phyloP scores from a whole-genome alignment of 2,329 filamentous ascomycete species.

The Pseudopyrenochaeta lycopersici region DNA sequence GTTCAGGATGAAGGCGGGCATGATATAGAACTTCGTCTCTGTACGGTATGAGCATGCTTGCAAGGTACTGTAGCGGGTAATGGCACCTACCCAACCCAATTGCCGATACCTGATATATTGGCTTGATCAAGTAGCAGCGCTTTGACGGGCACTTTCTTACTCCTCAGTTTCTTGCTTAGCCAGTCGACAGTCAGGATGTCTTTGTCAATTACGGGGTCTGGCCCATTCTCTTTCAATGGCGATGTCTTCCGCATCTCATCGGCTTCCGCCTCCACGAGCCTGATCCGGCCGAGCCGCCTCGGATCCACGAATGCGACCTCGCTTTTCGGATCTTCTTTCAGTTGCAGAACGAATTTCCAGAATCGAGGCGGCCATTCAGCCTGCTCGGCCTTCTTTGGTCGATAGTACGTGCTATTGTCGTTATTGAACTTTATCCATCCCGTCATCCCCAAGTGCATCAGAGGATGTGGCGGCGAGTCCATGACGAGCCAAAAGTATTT shows the following conservation, averaged over 20 bases:
- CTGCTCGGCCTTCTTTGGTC: conserved; percentile 65
- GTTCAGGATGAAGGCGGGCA: conserved; percentile 87
- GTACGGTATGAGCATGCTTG: background rate
- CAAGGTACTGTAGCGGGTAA: background rate
- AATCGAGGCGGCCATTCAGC: conserved; percentile 87
- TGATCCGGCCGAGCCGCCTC: conserved; percentile 79
- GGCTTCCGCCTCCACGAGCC: conserved; percentile 82
- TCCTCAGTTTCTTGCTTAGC: conserved; percentile 73
- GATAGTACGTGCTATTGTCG: conserved; percentile 82
- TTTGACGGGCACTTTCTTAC: conserved; percentile 87
- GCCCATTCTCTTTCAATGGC: conserved; percentile 90
- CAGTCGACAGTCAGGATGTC: conserved; percentile 80
- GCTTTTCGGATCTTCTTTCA: conserved; percentile 67
- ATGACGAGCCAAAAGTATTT: conserved; percentile 97
- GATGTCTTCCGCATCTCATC: conserved; percentile 77
- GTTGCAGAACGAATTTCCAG: conserved; percentile 84
- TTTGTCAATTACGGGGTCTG: conserved; percentile 87
- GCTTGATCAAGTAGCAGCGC: conserved; percentile 87
- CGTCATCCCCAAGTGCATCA: conserved; percentile 82
- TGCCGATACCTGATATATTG: conserved; percentile 90
- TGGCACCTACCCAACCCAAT: conserved; percentile 88
- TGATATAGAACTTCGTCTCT: conserved; percentile 90
- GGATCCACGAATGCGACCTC: conserved; percentile 84
- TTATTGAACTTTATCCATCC: conserved; percentile 90
- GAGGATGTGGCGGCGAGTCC: conserved; percentile 78